Evolutionary conservation across 768 basidiomycete genomes (phyloP).

Genomic region (Mycena rebaudengoi): DNA sequence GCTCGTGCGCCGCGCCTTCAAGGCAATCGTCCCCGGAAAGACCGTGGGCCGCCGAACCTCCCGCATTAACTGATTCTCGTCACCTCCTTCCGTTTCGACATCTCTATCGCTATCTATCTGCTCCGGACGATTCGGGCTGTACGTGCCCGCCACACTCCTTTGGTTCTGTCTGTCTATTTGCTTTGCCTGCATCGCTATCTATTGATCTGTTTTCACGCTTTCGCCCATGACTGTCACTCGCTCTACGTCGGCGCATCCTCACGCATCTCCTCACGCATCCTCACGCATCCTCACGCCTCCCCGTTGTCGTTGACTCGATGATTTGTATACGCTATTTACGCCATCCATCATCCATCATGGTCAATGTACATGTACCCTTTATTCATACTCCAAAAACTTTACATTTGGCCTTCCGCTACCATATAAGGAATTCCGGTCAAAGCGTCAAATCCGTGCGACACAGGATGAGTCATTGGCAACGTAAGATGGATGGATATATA

Average conservation of each 20-base stretch:
- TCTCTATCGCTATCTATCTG: slow-evolving; percentile 3
- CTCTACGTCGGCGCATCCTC: slow-evolving; percentile 4
- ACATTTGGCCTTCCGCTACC: too few species aligned
- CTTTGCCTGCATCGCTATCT: slow-evolving; percentile 22
- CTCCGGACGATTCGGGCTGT: slow-evolving; percentile 12
- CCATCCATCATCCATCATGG: slow-evolving; percentile 7
- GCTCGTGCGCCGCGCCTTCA: slow-evolving; percentile 75
- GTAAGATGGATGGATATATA: too few species aligned
- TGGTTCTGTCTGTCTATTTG: slow-evolving; percentile 3
- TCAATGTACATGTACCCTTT: slow-evolving; percentile 11
- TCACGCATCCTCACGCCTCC: slow-evolving; percentile 14
- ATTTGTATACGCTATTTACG: slow-evolving; percentile 19
- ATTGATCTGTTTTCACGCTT: slow-evolving; percentile 19
- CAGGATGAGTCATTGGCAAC: too few species aligned
- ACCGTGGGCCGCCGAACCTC: slow-evolving; percentile 60
- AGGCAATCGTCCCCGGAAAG: slow-evolving; percentile 77
- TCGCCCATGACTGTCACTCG: slow-evolving; percentile 18
- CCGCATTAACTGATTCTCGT: slow-evolving; percentile 35
- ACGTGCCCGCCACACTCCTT: slow-evolving; percentile 23
- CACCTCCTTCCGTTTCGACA: not conserved
- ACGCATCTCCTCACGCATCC: too few species aligned
- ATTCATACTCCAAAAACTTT: too few species aligned
- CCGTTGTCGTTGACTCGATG: slow-evolving; percentile 11
- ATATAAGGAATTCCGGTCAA: not conserved
- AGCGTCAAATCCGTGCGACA: too few species aligned